Base-by-base conservation (phyloP, 23 red algal genomes). In the Gracilaria domingensis region DNA sequence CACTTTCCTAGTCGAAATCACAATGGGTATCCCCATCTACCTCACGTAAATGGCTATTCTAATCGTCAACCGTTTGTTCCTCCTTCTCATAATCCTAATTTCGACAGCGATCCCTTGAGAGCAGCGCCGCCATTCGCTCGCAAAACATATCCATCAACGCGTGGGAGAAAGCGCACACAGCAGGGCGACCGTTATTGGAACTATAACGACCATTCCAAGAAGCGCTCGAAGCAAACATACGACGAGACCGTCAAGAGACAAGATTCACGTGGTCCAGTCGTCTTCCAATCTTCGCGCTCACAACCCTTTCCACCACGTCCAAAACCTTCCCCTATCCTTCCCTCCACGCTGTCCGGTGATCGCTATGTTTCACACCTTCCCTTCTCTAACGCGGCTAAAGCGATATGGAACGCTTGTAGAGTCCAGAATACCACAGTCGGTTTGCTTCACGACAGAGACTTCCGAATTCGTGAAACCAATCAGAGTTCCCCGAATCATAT, bases 401-500 rank as follows among this genome's bases (percentile, higher is more conserved):
- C 82, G 25, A 73, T 54, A 40, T 87, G 64, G 67, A 73, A 70
- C 40, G 65, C 64, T 77, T 29, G 69, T 61, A 77, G 67, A 50
- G 84, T 75, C 67, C 67, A 88, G 44, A 50, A 75, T 45, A n/a
- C 71, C 56, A 69, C 28, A 62, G 65, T 81, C 59, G 71, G 70
- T 80, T 42, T 66, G 5, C 54, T 90, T 48, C 75, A 80, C 77
- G 55, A 90, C 55, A 61, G 86, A 79, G 86, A 90, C 75, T 81
- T 90, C 37, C 29, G 32, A 56, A 47, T 25, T 45, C 76, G 26
- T 35, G 38, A 51, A 12, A 25, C 37, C 28, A 33, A 54, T 29
- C 48, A 55, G 18, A 75, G 44, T 39, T 70, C 64, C 36, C 69
- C 67, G 39, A 66, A 66, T 21, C 59, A 48, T 47, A 34, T 50